Evolutionary conservation across 1,139 yeast species (phyloP), one percentile per base, ranked within the genome.

Genomic region (Entelexis paramagnoliae): DNA sequence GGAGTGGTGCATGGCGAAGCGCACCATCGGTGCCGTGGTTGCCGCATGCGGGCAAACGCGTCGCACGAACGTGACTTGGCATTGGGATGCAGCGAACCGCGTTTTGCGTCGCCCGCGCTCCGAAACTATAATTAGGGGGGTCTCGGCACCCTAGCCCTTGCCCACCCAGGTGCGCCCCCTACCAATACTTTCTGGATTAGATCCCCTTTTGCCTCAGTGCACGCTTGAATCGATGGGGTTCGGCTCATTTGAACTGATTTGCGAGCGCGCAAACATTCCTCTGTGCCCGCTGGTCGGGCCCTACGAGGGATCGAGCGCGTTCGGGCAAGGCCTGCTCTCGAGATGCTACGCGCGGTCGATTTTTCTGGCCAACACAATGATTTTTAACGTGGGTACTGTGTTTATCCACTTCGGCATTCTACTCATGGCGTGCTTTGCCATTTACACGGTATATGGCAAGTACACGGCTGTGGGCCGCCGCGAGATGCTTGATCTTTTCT

Each of bases 391-490:
- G n/a, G 97, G 96, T 29, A 84, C 81, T 56, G 88, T 95, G 3
- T 83, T 88, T 63, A 78, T 88, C 33, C 88, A 88, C 63, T 79
- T 91, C 53, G 87, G 83, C 2, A 80, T 88, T 0, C 70, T 91
- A 38, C 66, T 75, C 4, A 76, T 87, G 41, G 61, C 83, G 40
- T 71, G 81, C 50, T 74, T 87, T 59, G 84, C 89, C 55, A 73
- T 88, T n/a, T 83, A 81, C 71, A 82, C 83, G 60, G 80, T 88
- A 45, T 74, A 89, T 62, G 73, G 81, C 54, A 87, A 89, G 70
- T 89, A 84, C 65, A 91, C 97, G 0, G 96, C 97, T 17, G 89
- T 91, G 55, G 97, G 96, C 2, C 74, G 97, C 57, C 74, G 79
- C 16, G 98, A 91, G 64, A 84, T 88, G 80, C 69, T 87, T 53